Evolutionary conservation across 2,329 filamentous ascomycete genomes (phyloP).

Genomic region (Phyllosticta ampelicida): DNA sequence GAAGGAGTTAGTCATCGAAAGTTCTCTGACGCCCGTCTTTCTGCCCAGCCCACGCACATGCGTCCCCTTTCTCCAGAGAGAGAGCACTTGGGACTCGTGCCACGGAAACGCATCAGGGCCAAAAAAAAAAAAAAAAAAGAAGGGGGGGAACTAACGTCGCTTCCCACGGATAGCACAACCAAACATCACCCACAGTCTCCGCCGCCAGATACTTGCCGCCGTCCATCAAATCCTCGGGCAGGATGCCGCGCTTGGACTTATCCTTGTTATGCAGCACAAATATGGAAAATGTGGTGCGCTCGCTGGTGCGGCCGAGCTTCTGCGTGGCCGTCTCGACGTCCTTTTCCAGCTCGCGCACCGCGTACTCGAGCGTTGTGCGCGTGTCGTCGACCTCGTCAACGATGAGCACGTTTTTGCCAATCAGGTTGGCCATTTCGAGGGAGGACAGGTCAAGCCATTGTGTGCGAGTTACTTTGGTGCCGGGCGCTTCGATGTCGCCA

Average conservation of each 20-base stretch:
- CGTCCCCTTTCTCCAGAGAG: neutral
- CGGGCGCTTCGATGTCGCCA: slow-evolving; percentile 60
- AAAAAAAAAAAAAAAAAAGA: neutral
- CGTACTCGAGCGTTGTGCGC: slow-evolving; percentile 86
- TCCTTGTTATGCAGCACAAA: slow-evolving; percentile 99
- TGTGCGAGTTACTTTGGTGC: slow-evolving; percentile 91
- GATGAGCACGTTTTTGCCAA: slow-evolving; percentile 84
- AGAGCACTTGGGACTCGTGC: slow-evolving; percentile 16
- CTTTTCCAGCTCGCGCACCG: slow-evolving; percentile 86
- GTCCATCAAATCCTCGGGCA: slow-evolving; percentile 68
- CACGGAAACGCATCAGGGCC: neutral
- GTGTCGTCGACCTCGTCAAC: slow-evolving; percentile 96
- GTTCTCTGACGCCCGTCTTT: too few species aligned
- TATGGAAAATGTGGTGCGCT: slow-evolving; percentile 81
- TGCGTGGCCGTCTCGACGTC: slow-evolving; percentile 75
- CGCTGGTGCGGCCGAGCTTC: slow-evolving; percentile 55
- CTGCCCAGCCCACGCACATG: neutral
- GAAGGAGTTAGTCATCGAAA: too few species aligned
- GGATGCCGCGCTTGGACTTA: slow-evolving; percentile 82
- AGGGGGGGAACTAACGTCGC: slow-evolving; percentile 48
- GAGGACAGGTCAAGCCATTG: slow-evolving; percentile 93
- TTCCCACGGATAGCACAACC: slow-evolving; percentile 99
- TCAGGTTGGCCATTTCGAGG: slow-evolving; percentile 76
- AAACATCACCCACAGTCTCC: slow-evolving; percentile 80
- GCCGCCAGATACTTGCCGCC: slow-evolving; percentile 72